Percentiles rank a stretch among this genome's conserved stretches.
Conservation (phyloP, 164 flowering plant genomes). For the Tetrastigma voinierianum region DNA sequence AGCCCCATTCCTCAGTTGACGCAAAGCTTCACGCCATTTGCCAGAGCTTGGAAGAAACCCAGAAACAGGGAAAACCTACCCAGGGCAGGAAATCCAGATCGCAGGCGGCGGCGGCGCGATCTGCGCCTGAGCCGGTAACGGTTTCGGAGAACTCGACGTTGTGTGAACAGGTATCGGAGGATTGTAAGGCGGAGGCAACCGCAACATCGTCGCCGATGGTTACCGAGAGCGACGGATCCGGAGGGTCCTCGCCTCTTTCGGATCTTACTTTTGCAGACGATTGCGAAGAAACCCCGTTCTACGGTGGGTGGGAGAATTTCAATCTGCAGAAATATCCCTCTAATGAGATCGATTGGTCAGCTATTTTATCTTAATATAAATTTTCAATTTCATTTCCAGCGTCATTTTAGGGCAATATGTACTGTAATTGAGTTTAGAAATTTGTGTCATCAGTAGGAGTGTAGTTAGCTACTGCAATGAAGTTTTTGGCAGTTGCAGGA, state of each 20-base stretch:
- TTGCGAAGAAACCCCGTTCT: conserved; percentile 32
- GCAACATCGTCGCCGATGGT: conserved; percentile 21
- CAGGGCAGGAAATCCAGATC: conserved; percentile 1
- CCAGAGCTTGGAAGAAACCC: conserved; percentile 46
- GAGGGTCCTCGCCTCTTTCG: conserved; percentile 60
- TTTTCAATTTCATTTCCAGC: background rate
- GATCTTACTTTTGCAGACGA: conserved; percentile 48
- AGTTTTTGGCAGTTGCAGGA: conserved; percentile 53
- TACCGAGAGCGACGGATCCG: conserved; percentile 49
- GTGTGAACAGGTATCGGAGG: conserved; percentile 9
- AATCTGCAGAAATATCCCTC: conserved; percentile 74
- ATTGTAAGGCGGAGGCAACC: conserved; percentile 39
- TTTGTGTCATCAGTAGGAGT: background rate
- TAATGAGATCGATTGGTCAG: conserved; percentile 82
- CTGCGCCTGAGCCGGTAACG: background rate
- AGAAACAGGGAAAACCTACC: conserved; percentile 31
- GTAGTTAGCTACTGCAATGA: conserved; percentile 51
- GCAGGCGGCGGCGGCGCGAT: background rate
- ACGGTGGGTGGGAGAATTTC: conserved; percentile 39
- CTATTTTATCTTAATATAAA: no score
- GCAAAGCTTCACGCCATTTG: conserved; percentile 90
- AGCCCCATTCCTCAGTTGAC: conserved; percentile 77
- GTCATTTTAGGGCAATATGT: no score
- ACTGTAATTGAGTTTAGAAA: background rate
- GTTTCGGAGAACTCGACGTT: background rate